Conservation (phyloP, 495 filamentous ascomycete genomes). For the Neurospora discreta region DNA sequence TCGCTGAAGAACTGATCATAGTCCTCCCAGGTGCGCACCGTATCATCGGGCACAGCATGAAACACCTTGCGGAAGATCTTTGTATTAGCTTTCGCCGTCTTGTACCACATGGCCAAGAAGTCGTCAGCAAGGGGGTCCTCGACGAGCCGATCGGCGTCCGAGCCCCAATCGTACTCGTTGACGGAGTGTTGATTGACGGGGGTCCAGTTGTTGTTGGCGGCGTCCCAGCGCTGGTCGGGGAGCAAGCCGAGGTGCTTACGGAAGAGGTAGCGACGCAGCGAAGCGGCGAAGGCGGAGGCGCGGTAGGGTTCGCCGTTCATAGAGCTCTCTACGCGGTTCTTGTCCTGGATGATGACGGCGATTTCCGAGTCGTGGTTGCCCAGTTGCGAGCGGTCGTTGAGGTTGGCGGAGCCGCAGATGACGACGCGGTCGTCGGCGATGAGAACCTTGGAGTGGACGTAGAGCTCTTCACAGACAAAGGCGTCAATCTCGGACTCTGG, state of each 20-base stretch:
- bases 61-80: slow-evolving; percentile 79
- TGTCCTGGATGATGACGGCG: slow-evolving; percentile 43
- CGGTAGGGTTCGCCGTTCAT: slow-evolving; percentile 64
- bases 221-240: slow-evolving; percentile 51
- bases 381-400: slow-evolving; percentile 90
- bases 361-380: slow-evolving; percentile 63
- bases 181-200: slow-evolving; percentile 50
- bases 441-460: slow-evolving; percentile 87
- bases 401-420: slow-evolving; percentile 85
- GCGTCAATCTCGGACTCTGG: slow-evolving; percentile 70
- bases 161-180: slow-evolving; percentile 77
- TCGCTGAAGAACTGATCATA: slow-evolving; percentile 73
- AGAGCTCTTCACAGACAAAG: slow-evolving; percentile 87
- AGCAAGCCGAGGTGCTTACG: slow-evolving; percentile 87
- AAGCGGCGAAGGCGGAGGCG: slow-evolving; percentile 71
- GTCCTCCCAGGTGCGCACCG: slow-evolving; percentile 67
- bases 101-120: slow-evolving; percentile 62
- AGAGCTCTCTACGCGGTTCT: slow-evolving; percentile 49
- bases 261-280: slow-evolving; percentile 75
- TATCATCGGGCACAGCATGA: slow-evolving; percentile 78
- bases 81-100: slow-evolving; percentile 66
- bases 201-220: slow-evolving; percentile 59
- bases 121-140: slow-evolving; percentile 59
- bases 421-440: slow-evolving; percentile 86
- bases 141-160: slow-evolving; percentile 60